phyloP scores from a whole-genome alignment of 2,329 filamentous ascomycete genomes.

The Alternaria atra region DNA sequence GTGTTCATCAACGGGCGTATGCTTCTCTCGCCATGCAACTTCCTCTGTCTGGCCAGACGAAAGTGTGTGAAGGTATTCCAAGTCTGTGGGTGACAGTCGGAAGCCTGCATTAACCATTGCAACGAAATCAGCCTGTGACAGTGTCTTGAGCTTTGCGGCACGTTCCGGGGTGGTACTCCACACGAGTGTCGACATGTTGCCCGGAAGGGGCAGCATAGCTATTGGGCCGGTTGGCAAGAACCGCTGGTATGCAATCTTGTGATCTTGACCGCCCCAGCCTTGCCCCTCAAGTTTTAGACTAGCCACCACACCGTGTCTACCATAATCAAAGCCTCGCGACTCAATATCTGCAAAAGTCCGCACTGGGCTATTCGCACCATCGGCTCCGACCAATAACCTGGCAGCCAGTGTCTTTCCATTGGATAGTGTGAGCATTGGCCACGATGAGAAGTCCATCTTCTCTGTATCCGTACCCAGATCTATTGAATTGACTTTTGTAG shows the following conservation, averaged over 20 bases:
- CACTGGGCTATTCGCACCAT: slow-evolving; percentile 94
- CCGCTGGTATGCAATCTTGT: slow-evolving; percentile 88
- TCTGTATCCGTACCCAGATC: slow-evolving; percentile 72
- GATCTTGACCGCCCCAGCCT: slow-evolving; percentile 50
- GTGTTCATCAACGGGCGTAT: slow-evolving; percentile 64
- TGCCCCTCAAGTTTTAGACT: slow-evolving; percentile 75
- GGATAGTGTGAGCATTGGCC: slow-evolving; percentile 83
- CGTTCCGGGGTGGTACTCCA: slow-evolving; percentile 91
- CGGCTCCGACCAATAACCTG: slow-evolving; percentile 87
- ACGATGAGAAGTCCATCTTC: slow-evolving; percentile 79
- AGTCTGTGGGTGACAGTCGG: slow-evolving; percentile 78
- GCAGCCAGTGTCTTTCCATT: slow-evolving; percentile 75
- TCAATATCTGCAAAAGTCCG: slow-evolving; percentile 87
- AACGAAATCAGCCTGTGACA: slow-evolving; percentile 76
- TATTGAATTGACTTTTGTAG: slow-evolving; percentile 82
- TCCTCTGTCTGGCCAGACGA: slow-evolving; percentile 69
- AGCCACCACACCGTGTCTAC: slow-evolving; percentile 88
- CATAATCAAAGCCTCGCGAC: slow-evolving; percentile 92
- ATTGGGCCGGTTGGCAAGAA: slow-evolving; percentile 93
- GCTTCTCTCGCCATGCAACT: slow-evolving; percentile 80
- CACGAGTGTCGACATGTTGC: slow-evolving; percentile 83
- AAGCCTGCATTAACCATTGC: slow-evolving; percentile 95
- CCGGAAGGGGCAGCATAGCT: slow-evolving; percentile 88
- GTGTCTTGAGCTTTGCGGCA: slow-evolving; percentile 79
- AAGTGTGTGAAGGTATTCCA: slow-evolving; percentile 81